These are phyloP conservation scores for Ophiorrhiza pumila DNA, from an alignment of 257 asterid genomes.

Conservation along the genomic window DNA sequence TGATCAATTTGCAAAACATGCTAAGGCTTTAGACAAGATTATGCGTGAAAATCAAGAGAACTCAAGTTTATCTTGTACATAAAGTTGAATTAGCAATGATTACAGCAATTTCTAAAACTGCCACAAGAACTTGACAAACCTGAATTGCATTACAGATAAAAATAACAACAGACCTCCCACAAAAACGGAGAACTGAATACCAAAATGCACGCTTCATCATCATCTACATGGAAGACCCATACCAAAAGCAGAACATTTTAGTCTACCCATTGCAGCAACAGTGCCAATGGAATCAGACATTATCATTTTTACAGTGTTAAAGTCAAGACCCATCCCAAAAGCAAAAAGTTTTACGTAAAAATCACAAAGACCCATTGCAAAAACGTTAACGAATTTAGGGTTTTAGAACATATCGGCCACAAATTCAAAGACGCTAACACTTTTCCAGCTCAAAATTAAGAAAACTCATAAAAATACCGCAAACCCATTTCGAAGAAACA, in stretches of 20 bases:
- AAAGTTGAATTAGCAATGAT: not conserved
- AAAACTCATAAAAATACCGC: not conserved
- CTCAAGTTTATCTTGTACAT: not conserved
- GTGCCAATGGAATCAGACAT: not conserved
- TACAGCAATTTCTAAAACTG: not conserved
- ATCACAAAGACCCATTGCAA: not conserved
- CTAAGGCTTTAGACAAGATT: not conserved
- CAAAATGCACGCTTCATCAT: not conserved
- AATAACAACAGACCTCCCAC: not conserved
- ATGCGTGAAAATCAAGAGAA: not conserved
- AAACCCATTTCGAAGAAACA: not conserved
- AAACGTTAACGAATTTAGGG: slow-evolving; percentile 1
- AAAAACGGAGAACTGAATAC: not conserved
- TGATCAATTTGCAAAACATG: not conserved
- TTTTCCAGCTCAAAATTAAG: not conserved
- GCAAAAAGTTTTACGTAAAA: too few relatives aligned
- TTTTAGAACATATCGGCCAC: not conserved
- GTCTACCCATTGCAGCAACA: not conserved
- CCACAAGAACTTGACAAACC: not conserved
- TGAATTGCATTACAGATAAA: not conserved
- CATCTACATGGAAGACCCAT: not conserved
- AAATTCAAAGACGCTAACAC: not conserved
- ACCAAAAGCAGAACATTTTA: not conserved
- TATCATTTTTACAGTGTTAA: too few relatives aligned
- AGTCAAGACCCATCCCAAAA: not conserved